Conservation (phyloP, 805 yeast genomes). For the Wickerhamomyces mucosus region DNA sequence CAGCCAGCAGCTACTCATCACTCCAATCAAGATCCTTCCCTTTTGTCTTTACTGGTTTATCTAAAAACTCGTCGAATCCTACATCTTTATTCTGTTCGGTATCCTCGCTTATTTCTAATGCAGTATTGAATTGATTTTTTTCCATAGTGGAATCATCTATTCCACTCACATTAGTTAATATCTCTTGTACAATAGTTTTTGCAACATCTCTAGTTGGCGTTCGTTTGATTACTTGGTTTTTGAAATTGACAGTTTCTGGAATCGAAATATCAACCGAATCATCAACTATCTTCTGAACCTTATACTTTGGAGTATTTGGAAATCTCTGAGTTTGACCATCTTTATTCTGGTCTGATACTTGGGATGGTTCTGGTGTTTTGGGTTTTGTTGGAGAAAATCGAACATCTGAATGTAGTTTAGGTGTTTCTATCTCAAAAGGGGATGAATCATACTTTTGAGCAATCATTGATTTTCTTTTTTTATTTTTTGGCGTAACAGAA, state of each 20-base stretch:
- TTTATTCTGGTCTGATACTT: conserved; percentile 1
- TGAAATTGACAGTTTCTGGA: conserved; percentile 17
- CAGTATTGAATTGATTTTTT: background rate
- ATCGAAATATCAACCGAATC: conserved; percentile 19
- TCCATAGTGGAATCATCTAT: conserved; percentile 11
- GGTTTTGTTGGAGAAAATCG: conserved; percentile 13
- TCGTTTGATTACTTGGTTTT: conserved; percentile 8
- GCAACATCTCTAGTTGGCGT: conserved; percentile 19
- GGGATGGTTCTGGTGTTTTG: background rate
- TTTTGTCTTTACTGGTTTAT: too few species aligned
- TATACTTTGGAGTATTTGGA: conserved; percentile 38
- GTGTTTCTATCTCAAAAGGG: conserved; percentile 20
- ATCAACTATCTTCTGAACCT: conserved; percentile 18
- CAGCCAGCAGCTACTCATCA: too few species aligned
- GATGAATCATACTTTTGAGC: conserved; percentile 20
- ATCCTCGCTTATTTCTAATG: background rate
- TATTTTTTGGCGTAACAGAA: conserved; percentile 16
- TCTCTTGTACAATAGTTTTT: conserved; percentile 15
- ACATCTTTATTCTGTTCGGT: conserved; percentile 1
- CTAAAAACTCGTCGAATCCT: too few species aligned
- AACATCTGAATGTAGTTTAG: conserved; percentile 18
- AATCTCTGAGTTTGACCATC: conserved; percentile 26
- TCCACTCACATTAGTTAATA: conserved; percentile 18
- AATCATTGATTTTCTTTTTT: conserved; percentile 19
- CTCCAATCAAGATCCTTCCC: too few species aligned